These are phyloP conservation scores for Prunus davidiana DNA, from an alignment of 306 rosid genomes.

Conservation along the genomic window DNA sequence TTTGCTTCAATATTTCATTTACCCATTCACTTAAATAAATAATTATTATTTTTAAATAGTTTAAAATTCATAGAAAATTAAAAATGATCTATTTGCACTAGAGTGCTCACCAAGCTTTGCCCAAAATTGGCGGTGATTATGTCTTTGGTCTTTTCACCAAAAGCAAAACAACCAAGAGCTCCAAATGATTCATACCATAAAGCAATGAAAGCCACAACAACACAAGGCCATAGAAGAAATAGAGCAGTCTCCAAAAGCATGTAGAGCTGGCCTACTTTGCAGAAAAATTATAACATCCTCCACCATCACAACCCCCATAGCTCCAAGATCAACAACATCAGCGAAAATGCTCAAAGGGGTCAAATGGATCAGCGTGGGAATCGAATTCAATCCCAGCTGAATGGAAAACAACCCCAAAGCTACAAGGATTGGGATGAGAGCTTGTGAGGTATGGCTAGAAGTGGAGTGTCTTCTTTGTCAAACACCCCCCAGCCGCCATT, in stretches of 20 bases:
- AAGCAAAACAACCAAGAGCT: conserved; percentile 62
- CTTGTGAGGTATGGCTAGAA: conserved; percentile 29
- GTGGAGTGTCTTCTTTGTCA: conserved; percentile 28
- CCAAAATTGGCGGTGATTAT: conserved; percentile 71
- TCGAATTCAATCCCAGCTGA: conserved; percentile 64
- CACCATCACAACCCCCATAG: conserved; percentile 61
- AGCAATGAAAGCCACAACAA: conserved; percentile 54
- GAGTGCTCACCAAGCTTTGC: conserved; percentile 40
- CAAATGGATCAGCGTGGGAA: conserved; percentile 56
- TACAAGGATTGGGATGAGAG: conserved; percentile 46
- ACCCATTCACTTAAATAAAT: too few species aligned
- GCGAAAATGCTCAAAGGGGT: conserved; percentile 73
- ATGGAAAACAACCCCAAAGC: conserved; percentile 64
- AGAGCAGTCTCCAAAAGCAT: conserved; percentile 50
- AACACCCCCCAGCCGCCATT: conserved; percentile 15
- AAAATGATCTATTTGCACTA: conserved; percentile 50
- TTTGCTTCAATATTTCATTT: too few species aligned
- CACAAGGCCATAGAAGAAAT: conserved; percentile 61
- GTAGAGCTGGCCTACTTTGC: conserved; percentile 39
- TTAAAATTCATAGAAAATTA: too few species aligned
- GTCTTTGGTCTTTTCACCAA: conserved; percentile 69
- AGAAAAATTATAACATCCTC: conserved; percentile 46
- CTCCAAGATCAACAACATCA: conserved; percentile 52
- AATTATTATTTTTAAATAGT: too few species aligned
- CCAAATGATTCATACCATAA: conserved; percentile 62